A percentile compares a stretch with the other conserved stretches of the same genome.
Evolutionary conservation across 257 asterid species (phyloP).

Genomic region (Penstemon eatonii): DNA sequence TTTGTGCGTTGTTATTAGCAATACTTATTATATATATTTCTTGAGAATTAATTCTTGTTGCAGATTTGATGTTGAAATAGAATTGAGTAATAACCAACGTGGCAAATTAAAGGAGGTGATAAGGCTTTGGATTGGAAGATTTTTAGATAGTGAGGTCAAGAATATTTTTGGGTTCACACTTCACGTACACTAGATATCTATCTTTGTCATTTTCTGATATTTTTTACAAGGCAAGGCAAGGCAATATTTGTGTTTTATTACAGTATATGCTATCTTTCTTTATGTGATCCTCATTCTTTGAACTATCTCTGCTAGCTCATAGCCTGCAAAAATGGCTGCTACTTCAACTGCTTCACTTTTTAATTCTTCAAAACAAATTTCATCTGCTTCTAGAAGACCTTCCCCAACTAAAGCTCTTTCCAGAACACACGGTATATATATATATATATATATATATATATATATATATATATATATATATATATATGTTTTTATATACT

Average conservation of each 20-base stretch:
- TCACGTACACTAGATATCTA: too few relatives aligned
- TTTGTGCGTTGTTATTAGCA: too few relatives aligned
- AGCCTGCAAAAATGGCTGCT: conserved; percentile 42
- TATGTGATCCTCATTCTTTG: conserved; percentile 17
- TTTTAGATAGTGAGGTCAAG: conserved; percentile 27
- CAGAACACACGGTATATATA: conserved; percentile 17
- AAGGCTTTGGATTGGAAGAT: too few relatives aligned
- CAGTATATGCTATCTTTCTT: conserved; percentile 31
- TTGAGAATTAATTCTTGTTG: too few relatives aligned
- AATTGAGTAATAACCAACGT: too few relatives aligned
- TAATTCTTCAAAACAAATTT: conserved; percentile 51
- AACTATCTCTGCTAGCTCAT: not conserved
- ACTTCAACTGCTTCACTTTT: conserved; percentile 51
- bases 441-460: too few relatives aligned
- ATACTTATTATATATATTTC: too few relatives aligned
- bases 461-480: too few relatives aligned
- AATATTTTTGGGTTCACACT: conserved; percentile 22
- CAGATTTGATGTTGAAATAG: too few relatives aligned
- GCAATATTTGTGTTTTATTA: conserved; percentile 27
- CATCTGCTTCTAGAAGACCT: conserved; percentile 35
- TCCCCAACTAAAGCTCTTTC: conserved; percentile 22
- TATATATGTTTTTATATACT: too few relatives aligned
- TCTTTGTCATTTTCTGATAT: conserved; percentile 39
- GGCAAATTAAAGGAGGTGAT: too few relatives aligned
- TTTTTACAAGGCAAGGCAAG: conserved; percentile 14